Evolutionary conservation across 2,329 filamentous ascomycete genomes (phyloP).

Genomic region (Exophiala phaeomuriformis): DNA sequence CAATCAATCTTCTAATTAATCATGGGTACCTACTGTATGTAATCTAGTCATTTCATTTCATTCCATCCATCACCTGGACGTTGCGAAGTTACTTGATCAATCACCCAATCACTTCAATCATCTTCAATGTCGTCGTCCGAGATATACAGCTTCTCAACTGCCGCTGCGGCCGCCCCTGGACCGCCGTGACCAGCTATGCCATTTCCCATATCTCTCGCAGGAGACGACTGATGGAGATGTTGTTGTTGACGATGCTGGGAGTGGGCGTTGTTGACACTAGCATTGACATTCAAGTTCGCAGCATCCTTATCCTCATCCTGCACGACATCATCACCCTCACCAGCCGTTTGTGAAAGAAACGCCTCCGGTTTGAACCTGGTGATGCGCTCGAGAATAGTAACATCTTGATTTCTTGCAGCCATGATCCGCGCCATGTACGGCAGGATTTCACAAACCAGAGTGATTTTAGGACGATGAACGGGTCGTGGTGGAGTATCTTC

Average conservation of each 20-base stretch:
- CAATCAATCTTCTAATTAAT: neutral
- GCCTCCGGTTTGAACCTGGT: conserved; percentile 47
- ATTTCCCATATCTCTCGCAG: conserved; percentile 41
- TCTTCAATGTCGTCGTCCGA: conserved; percentile 85
- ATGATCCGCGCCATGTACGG: conserved; percentile 71
- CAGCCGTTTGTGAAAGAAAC: conserved; percentile 21
- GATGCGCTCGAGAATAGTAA: conserved; percentile 59
- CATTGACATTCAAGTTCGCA: conserved; percentile 32
- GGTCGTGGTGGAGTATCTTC: conserved; percentile 20
- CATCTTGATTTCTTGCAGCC: conserved; percentile 32
- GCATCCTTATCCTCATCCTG: too few species aligned
- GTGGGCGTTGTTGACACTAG: conserved; percentile 4
- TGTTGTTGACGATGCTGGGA: neutral
- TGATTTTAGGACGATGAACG: conserved; percentile 52
- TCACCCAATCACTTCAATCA: conserved; percentile 32
- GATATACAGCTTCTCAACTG: conserved; percentile 61
- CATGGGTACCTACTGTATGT: too few species aligned
- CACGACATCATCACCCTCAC: conserved; percentile 39
- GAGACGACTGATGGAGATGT: neutral
- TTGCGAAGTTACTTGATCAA: neutral
- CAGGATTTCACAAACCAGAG: conserved; percentile 75
- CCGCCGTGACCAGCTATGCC: neutral
- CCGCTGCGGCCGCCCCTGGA: conserved; percentile 25
- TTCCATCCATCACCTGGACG: neutral
- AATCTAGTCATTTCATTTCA: neutral